Evolutionary conservation across 495 filamentous ascomycete genomes (phyloP), one percentile per base, ranked within the genome.

Genomic region (Corynascus novoguineensis): DNA sequence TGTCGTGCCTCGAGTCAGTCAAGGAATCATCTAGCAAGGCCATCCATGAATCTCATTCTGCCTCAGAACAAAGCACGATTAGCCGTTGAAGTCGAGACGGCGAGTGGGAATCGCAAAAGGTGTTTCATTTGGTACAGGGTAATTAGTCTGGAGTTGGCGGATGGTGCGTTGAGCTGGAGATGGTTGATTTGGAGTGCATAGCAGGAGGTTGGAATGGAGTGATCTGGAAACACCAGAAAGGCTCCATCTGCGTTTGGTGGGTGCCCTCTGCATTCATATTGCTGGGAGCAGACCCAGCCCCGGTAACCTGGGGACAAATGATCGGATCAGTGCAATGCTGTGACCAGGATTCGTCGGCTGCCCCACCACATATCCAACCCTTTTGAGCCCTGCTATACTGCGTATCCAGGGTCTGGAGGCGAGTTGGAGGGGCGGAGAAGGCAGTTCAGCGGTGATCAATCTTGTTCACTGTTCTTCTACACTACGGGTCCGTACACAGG

Each of bases 261-360:
- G 27, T 8, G 19, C 2, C 21, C 9, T 28, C 38, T 44, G 44
- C 47, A 38, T 58, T 58, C 48, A 58, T 58, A 58, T 37, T 28
- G 35, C 44, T 9, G 46, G 9, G 14, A n/a, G 12, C 15, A 47
- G 5, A 24, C 22, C 8, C 22, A n/a, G 10, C 21, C 14, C 44
- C 12, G 21, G 14, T 22, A 15, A 32, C 31, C 32, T 50, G 48
- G 52, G 32, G 51, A 24, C 42, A 46, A 40, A 45, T 44, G 27
- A 44, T 32, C 38, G 51, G 51, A 52, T 37, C 35, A 14, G n/a
- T 41, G n/a, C n/a, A n/a, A n/a, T 28, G 22, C 24, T 41, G 22
- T 42, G 28, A 10, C 37, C 11, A 32, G 38, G 50, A 41, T 27
- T n/a, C 4, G 3, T 27, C 19, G 22, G 14, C 7, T 28, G 49